Conservation (phyloP, 805 yeast genomes). For the Tetrapisispora fleetii region DNA sequence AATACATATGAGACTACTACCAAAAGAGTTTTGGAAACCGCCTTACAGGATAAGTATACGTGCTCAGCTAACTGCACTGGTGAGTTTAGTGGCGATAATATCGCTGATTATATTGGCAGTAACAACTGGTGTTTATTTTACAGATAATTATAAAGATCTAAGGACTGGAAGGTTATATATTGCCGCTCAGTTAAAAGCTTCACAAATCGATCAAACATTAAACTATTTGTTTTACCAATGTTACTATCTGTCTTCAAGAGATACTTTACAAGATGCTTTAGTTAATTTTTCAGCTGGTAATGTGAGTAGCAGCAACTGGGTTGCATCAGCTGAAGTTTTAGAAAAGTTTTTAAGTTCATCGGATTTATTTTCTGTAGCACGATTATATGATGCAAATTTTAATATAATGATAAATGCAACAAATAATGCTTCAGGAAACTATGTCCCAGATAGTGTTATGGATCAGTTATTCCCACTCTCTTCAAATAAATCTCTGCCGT, state of each 20-base stretch:
- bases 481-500: conserved; percentile 36
- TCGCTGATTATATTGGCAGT: conserved; percentile 66
- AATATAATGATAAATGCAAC: conserved; percentile 36
- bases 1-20: background rate
- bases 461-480: conserved; percentile 40
- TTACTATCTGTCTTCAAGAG: conserved; percentile 52
- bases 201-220: conserved; percentile 65
- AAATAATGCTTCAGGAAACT: conserved; percentile 32
- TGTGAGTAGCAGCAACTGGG: conserved; percentile 40
- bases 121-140: conserved; percentile 68
- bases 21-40: conserved; percentile 8
- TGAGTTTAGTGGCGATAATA: conserved; percentile 56
- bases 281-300: conserved; percentile 65
- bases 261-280: conserved; percentile 49
- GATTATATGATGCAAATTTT: conserved; percentile 54
- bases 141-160: conserved; percentile 47
- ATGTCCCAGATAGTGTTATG: conserved; percentile 26
- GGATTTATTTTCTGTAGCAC: conserved; percentile 51
- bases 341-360: conserved; percentile 59
- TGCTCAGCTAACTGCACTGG: conserved; percentile 65
- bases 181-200: conserved; percentile 70
- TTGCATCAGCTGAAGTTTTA: conserved; percentile 36
- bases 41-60: conserved; percentile 54
- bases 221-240: conserved; percentile 58
- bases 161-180: conserved; percentile 65